Evolutionary conservation across 176 grass and related monocot genomes (phyloP), one percentile per base, ranked within the genome.

Genomic region (Tillandsia fasciculata): DNA sequence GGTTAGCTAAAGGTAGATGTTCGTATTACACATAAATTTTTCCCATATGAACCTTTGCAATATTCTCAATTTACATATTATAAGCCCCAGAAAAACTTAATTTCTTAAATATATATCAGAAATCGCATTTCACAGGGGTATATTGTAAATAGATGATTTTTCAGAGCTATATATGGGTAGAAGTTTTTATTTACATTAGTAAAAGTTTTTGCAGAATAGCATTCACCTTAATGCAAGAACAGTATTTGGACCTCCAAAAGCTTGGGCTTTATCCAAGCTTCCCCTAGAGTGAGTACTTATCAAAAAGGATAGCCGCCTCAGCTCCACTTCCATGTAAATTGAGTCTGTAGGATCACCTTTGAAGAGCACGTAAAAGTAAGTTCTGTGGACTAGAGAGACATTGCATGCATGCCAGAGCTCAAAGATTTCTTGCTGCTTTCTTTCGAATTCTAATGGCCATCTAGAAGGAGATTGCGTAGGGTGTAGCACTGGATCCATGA

Each of bases 301-400:
- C 20, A 97, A 75, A 63, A 97, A 97, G 24, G 81, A 90, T 66
- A 92, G 48, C 54, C 94, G 82, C 63, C 89, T 79, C 47, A 90
- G 78, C 77, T 97, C 94, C 72, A 97, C 94, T 83, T 97, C 94
- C 94, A 97, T 87, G 76, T 97, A 97, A 76, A 97, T 97, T 6
- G 89, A 86, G 12, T 97, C 94, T 26, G 89, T 76, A 65, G 89
- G 81, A 70, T 97, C 94, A 50, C 94, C 94, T 90, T 90, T 92
- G 76, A 97, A 97, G 28, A 92, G 49, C 67, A 97, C 76, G 82
- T 90, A 97, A 78, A 97, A 92, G 65, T 89, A 97, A 27, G 94
- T 92, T 70, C 89, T 78, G 22, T 97, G 94, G 70, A 92, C 84
- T 72, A 97, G 64, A 9, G 94, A 90, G 59, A 90, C 94, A 59